Evolutionary conservation across 2,329 filamentous ascomycete species (phyloP).

Genomic region (Penicillium sp.): DNA sequence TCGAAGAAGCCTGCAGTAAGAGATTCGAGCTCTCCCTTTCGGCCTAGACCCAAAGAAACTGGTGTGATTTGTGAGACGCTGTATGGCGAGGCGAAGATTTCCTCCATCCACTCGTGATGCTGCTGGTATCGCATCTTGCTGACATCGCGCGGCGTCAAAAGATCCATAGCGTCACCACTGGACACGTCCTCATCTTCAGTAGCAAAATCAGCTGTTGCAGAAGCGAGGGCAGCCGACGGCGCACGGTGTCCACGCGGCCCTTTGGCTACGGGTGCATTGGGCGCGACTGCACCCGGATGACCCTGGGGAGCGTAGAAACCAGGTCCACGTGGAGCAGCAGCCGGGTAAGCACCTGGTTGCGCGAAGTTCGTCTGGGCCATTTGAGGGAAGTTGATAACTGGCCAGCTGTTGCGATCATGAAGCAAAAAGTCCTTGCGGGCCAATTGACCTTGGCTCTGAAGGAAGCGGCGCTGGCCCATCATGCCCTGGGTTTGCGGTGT

Average conservation of each 20-base stretch:
- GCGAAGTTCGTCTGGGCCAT: conserved; percentile 54
- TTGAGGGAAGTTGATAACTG: conserved; percentile 70
- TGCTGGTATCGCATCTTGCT: conserved; percentile 84
- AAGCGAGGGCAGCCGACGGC: conserved; percentile 38
- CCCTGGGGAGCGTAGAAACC: conserved; percentile 36
- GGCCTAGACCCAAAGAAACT: conserved; percentile 80
- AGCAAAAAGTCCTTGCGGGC: conserved; percentile 93
- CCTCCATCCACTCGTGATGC: conserved; percentile 99
- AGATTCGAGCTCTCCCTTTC: conserved; percentile 75
- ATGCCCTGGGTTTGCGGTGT: conserved; percentile 43
- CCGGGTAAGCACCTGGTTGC: conserved; percentile 46
- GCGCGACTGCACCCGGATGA: conserved; percentile 28
- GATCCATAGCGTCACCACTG: conserved; percentile 84
- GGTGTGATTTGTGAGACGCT: conserved; percentile 80
- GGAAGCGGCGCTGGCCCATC: conserved; percentile 52
- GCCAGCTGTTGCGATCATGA: conserved; percentile 86
- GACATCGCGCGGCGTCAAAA: conserved; percentile 84
- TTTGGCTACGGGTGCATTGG: conserved; percentile 32
- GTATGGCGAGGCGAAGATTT: conserved; percentile 89
- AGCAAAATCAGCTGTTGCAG: conserved; percentile 46
- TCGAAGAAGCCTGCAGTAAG: conserved; percentile 86
- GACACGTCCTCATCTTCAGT: conserved; percentile 88
- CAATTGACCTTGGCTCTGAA: conserved; percentile 76
- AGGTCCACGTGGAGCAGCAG: conserved; percentile 39
- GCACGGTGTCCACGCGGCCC: conserved; percentile 47